phyloP scores from a whole-genome alignment of 2,329 filamentous ascomycete species.

The Chaetomiaceae sp. region DNA sequence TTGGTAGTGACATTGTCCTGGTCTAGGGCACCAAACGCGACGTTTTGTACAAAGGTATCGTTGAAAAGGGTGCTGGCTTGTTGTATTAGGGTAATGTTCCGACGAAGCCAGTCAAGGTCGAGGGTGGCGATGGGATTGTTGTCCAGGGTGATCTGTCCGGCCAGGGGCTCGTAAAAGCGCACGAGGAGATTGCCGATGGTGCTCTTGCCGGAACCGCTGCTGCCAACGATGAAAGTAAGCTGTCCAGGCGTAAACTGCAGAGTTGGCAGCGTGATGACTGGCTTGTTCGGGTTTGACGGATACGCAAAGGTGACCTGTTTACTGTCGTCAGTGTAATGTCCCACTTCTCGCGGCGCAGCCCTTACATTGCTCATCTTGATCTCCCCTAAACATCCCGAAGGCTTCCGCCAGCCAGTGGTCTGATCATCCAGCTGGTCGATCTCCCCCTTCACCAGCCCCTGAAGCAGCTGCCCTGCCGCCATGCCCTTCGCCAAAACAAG shows the following conservation, averaged over 20 bases:
- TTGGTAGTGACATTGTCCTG: conserved; percentile 45
- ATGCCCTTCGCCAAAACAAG: conserved; percentile 75
- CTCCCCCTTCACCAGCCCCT: conserved; percentile 38
- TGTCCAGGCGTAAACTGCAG: conserved; percentile 69
- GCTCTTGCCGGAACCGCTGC: conserved; percentile 88
- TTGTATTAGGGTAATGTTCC: conserved; percentile 75
- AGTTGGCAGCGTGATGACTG: conserved; percentile 56
- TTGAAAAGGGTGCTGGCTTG: conserved; percentile 79
- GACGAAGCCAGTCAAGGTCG: conserved; percentile 66
- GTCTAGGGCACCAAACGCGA: conserved; percentile 62
- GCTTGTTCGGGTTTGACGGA: conserved; percentile 59
- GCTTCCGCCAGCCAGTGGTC: conserved; percentile 19
- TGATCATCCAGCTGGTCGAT: conserved; percentile 25
- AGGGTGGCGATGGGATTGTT: conserved; percentile 57
- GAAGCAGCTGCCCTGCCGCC: conserved; percentile 63
- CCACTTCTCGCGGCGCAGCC: conserved; percentile 3
- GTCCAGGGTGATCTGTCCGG: conserved; percentile 67
- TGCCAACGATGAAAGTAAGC: conserved; percentile 76
- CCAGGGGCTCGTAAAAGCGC: conserved; percentile 65
- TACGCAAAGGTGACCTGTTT: conserved; percentile 78
- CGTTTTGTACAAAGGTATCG: conserved; percentile 72
- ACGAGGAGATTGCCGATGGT: conserved; percentile 78
- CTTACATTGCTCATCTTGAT: conserved; percentile 66
- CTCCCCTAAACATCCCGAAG: conserved; percentile 54
- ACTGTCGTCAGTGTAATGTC: conserved; percentile 1